Percentiles rank a stretch among this genome's conserved stretches.
These are phyloP conservation scores for Corchorus capsularis DNA, from an alignment of 345 rosid genomes.

Conservation along the genomic window DNA sequence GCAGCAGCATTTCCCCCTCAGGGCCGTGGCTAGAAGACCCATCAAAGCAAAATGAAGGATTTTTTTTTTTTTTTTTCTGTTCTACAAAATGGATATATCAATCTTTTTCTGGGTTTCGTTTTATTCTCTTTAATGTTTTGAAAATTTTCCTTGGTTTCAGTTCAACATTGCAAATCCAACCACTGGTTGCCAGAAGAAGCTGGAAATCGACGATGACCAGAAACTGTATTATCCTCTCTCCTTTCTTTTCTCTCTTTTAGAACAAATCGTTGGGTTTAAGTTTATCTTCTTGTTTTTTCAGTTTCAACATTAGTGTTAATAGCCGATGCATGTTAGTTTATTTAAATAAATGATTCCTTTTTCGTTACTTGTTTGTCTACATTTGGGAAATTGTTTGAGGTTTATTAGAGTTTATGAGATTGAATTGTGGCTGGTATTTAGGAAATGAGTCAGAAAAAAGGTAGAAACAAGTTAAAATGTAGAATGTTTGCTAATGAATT, in stretches of 20 bases:
- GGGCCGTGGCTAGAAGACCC: constrained; percentile 11
- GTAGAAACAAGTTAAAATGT: not conserved
- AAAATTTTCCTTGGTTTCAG: constrained; percentile 25
- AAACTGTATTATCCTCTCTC: constrained; percentile 36
- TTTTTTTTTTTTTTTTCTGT: not conserved
- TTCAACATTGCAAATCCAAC: constrained; percentile 53
- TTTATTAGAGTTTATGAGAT: not conserved
- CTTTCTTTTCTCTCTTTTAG: too few relatives aligned
- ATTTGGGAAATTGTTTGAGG: not conserved
- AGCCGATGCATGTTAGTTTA: not conserved
- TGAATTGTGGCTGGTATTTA: not conserved
- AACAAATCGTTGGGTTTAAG: not conserved
- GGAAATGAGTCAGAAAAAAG: not conserved
- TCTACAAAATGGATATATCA: not conserved
- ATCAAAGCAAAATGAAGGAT: constrained; percentile 33
- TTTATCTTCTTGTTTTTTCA: not conserved
- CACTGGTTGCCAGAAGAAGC: constrained; percentile 60
- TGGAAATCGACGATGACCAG: constrained; percentile 54
- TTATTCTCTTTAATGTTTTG: not conserved
- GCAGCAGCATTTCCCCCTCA: not conserved
- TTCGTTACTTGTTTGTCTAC: not conserved
- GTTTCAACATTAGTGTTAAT: not conserved
- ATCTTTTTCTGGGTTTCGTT: not conserved
- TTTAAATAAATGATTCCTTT: not conserved
- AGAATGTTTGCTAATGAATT: not conserved